Conservation (phyloP, 2,329 filamentous ascomycete genomes). For the Colletotrichum liriopes region DNA sequence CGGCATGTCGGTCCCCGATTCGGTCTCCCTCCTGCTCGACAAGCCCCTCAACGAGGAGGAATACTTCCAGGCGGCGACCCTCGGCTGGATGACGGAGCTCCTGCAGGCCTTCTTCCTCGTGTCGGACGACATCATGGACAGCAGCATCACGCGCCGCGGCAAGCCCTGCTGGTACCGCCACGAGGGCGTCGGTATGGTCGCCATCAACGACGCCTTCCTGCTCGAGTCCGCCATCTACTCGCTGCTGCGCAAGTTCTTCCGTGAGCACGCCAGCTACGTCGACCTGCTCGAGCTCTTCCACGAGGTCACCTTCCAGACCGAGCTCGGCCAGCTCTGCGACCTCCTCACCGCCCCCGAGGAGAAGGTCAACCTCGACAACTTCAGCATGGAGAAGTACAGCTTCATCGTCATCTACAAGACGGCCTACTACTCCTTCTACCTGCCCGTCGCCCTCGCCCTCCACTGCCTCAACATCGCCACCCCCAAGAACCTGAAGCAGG, state of each 20-base stretch:
- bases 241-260: slow-evolving; percentile 95
- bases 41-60: slow-evolving; percentile 82
- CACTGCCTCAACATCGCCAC: slow-evolving; percentile 89
- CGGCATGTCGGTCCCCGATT: slow-evolving; percentile 97
- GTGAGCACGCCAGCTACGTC: slow-evolving; percentile 86
- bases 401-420: slow-evolving; percentile 99
- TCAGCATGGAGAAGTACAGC: slow-evolving; percentile 93
- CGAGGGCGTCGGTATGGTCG: slow-evolving; percentile 91
- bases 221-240: slow-evolving; percentile 92
- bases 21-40: slow-evolving; percentile 82
- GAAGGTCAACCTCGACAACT: slow-evolving; percentile 92
- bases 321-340: slow-evolving; percentile 95
- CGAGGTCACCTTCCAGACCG: slow-evolving; percentile 93
- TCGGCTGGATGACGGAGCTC: slow-evolving; percentile 98
- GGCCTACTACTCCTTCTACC: slow-evolving; percentile 99
- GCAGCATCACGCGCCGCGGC: slow-evolving; percentile 93
- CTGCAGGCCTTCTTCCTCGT: slow-evolving; percentile 99
- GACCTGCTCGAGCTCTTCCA: slow-evolving; percentile 97
- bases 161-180: slow-evolving; percentile 97
- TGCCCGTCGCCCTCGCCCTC: slow-evolving; percentile 92
- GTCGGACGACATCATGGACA: slow-evolving; percentile 98
- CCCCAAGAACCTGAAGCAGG: slow-evolving; percentile 88
- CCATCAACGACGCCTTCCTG: slow-evolving; percentile 99
- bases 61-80: slow-evolving; percentile 88
- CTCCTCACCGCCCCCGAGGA: slow-evolving; percentile 97